Conservation (phyloP, 495 filamentous ascomycete genomes). For the Aspergillus cristatus region DNA sequence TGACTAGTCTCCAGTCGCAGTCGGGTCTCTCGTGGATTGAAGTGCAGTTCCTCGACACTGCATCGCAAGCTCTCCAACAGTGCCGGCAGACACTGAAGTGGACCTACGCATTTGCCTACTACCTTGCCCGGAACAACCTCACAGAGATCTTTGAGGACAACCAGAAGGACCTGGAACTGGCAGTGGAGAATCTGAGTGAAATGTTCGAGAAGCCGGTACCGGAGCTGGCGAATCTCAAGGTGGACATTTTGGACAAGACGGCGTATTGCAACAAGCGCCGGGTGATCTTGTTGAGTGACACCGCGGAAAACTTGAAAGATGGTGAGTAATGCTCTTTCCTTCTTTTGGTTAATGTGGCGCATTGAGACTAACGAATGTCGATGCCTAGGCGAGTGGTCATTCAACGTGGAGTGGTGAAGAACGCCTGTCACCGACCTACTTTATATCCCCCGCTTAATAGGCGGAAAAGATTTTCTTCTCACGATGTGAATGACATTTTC, state of each 20-base stretch:
- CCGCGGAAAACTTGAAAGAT: conserved; percentile 78
- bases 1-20: conserved; percentile 85
- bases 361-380: conserved; percentile 1
- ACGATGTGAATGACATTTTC: conserved; percentile 17
- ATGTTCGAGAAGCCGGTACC: conserved; percentile 94
- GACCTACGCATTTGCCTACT: conserved; percentile 98
- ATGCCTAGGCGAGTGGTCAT: conserved; percentile 32
- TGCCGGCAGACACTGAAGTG: conserved; percentile 97
- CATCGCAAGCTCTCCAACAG: conserved; percentile 87
- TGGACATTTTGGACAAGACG: conserved; percentile 97
- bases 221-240: conserved; percentile 78
- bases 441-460: background rate
- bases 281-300: conserved; percentile 81
- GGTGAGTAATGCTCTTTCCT: conserved; percentile 44
- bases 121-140: conserved; percentile 86
- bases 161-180: conserved; percentile 95
- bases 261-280: conserved; percentile 89
- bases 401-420: conserved; percentile 36
- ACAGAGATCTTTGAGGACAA: conserved; percentile 99
- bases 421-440: too few relatives aligned
- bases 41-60: conserved; percentile 89
- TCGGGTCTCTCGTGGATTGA: conserved; percentile 99
- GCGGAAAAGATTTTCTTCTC: conserved; percentile 8
- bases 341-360: background rate
- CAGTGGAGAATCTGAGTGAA: conserved; percentile 87